Evolutionary conservation across 2,329 filamentous ascomycete genomes (phyloP), one percentile per base, ranked within the genome.

Genomic region (Claviceps sp.): DNA sequence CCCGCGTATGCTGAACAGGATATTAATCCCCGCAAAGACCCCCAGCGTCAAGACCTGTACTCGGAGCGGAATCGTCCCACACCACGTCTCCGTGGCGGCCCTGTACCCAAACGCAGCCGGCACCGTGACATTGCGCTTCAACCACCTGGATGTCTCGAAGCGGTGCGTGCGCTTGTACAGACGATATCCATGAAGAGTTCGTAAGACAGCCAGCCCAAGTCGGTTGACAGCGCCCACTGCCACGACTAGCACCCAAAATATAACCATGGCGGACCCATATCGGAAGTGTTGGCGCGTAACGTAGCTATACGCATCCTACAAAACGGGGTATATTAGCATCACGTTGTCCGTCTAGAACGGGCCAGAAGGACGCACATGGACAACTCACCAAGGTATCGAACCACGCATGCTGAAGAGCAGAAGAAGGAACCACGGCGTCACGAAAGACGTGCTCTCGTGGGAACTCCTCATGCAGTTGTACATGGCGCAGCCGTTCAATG

Each of bases 41-140:
- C 63, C 3, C 2, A 74, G 59, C 1, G 70, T 71, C 0, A 72
- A 54, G 0, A 64, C 68, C 55, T 75, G 70, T n/a, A 72, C 58
- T 3, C 71, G 61, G 0, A 70, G 68, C 0, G 72, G 72, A 1
- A 74, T 64, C 0, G 71, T 73, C 50, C 66, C 70, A 65, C 70
- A 74, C 34, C 70, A 69, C 3, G 71, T 63, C 22, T 70, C 70
- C 42, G 73, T 69, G 0, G 72, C 65, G 50, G 66, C 70, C 16
- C 63, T 63, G 37, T 68, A 61, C 1, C 73, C 72, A 47, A 75
- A 73, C 0, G 71, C 68, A 0, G 72, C 71, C 0, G 72, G 71
- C 0, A 71, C 54, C 0, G 62, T 59, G 0, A 73, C 45, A 3
- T 64, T 62, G 34, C 63, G 61, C 43, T 66, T 62, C 16, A 68